A percentile compares a stretch with the other conserved stretches of the same genome.
phyloP scores from a whole-genome alignment of 164 flowering plant genomes.

The Kingdonia uniflora region DNA sequence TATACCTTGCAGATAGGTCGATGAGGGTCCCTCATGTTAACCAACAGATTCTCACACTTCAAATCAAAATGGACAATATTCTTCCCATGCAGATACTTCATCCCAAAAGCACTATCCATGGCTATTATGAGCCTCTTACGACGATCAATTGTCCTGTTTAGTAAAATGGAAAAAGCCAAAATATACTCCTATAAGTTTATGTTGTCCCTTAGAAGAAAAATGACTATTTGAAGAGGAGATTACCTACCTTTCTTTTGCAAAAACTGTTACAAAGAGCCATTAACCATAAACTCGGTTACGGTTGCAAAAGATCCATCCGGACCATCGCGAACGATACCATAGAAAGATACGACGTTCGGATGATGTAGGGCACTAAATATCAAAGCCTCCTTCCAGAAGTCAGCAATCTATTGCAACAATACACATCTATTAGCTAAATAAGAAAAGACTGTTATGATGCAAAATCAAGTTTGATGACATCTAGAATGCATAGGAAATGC shows the following conservation, averaged over 20 bases:
- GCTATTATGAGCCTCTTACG: constrained; percentile 93
- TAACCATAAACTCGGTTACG: constrained; percentile 94
- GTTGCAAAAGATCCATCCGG: constrained; percentile 97
- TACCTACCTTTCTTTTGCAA: constrained; percentile 95
- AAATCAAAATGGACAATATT: constrained; percentile 95
- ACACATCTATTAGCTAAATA: not conserved
- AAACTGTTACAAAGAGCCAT: constrained; percentile 95
- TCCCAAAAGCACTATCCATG: constrained; percentile 95
- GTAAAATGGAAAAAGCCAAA: constrained; percentile 2
- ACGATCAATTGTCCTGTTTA: constrained; percentile 86
- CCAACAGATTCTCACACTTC: constrained; percentile 87
- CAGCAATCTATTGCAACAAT: constrained; percentile 57
- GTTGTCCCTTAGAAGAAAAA: too few relatives aligned
- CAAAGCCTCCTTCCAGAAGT: constrained; percentile 98
- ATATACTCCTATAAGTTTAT: too few relatives aligned
- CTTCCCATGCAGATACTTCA: constrained; percentile 95
- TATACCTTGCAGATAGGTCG: constrained; percentile 92
- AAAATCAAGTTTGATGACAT: too few relatives aligned
- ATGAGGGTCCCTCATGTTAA: constrained; percentile 96
- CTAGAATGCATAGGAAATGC: too few relatives aligned
- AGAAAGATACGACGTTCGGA: constrained; percentile 97
- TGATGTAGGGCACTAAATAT: constrained; percentile 88
- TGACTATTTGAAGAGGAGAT: too few relatives aligned
- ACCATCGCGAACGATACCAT: constrained; percentile 98
- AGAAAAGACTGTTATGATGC: too few relatives aligned